Evolutionary conservation across 345 rosid species (phyloP), one percentile per base, ranked within the genome.

Genomic region (Schrenkiella parvula): DNA sequence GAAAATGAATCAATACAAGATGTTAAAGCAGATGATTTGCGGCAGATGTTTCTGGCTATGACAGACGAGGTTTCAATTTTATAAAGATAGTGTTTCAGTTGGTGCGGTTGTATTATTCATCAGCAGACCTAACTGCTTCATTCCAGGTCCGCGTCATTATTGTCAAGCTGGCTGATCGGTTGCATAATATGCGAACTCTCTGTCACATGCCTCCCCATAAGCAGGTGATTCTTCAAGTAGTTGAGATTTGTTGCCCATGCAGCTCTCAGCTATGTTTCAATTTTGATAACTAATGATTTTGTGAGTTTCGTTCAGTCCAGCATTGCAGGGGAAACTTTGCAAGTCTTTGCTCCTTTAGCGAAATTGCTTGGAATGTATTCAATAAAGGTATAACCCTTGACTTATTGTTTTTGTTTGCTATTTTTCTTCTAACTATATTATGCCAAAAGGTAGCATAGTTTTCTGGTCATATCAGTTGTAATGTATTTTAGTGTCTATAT

Each of bases 31-130:
- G 95, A 95, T 87, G 99, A 95, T 78, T 87, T 95, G 71, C 85
- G 93, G 58, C 99, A 95, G 86, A 95, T 95, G 99, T 89, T 95
- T 83, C 78, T 95, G 54, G 89, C 99, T 1, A 95, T 91, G 99
- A 95, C 99, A 32, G 97, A 89, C 65, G 99, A 95, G 95, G 99
- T 91, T 65, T 68, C 43, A 17, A 19, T 55, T 46, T 46, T 15
- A 22, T 52, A 41, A 41, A 44, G 21, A 34, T 64, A 64, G 19
- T 60, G 19, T 48, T 14, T 77, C 53, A 77, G 51, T 66, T 64
- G 53, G 37, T 70, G 37, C 35, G 25, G 12, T 39, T 57, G 8
- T 65, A 39, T 64, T 23, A 18, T 35, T 44, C 39, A 51, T 59
- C 46, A 66, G 51, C 47, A 59, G 44, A 66, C 68, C 66, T 80